Evolutionary conservation across 2,329 filamentous ascomycete genomes (phyloP), one percentile per base, ranked within the genome.

Genomic region (Westerdykella aurantiaca): DNA sequence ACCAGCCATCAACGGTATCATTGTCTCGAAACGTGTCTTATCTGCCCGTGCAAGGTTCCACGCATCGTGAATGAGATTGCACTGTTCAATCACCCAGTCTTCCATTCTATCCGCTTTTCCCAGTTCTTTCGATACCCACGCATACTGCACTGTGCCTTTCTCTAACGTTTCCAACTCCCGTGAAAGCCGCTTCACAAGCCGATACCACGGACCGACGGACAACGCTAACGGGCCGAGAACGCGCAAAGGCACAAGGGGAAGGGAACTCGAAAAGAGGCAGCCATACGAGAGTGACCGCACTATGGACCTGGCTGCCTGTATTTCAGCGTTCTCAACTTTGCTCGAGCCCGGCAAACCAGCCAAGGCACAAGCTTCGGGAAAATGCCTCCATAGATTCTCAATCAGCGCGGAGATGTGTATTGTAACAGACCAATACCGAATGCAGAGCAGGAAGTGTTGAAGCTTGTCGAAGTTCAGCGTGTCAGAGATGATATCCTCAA

Each of bases 181-280:
- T 14, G 44, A 21, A 12, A 11, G 33, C n/a, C 33, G 33, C n/a
- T 18, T 14, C n/a, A 16, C n/a, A 18, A 35, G 33, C n/a, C 33
- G 33, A 18, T 35, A 35, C 60, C 60, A 63, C 6, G 57, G 46
- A 1, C 57, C 54, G 4, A 61, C 50, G 0, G 60, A 56, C 9
- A 61, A 44, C 17, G 61, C 55, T 7, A 62, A 50, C 6, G 54
- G 54, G 0, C 55, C 60, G 13, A 61, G 57, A n/a, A 63, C 45
- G 38, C 58, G 57, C 9, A 63, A 21, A 13, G 56, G 51, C 4
- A 63, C 50, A 13, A 63, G 49, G 2, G 60, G 58, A 6, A 62
- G 39, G 5, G 39, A 46, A 11, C 50, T 50, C 22, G 54, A 59
- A 2, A 57, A 39, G 0, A 49, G 49, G 1, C 51, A 34, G 2